Evolutionary conservation across 1,284 basidiomycete genomes (phyloP), one percentile per base, ranked within the genome.

Genomic region (Mrakiaceae sp.): DNA sequence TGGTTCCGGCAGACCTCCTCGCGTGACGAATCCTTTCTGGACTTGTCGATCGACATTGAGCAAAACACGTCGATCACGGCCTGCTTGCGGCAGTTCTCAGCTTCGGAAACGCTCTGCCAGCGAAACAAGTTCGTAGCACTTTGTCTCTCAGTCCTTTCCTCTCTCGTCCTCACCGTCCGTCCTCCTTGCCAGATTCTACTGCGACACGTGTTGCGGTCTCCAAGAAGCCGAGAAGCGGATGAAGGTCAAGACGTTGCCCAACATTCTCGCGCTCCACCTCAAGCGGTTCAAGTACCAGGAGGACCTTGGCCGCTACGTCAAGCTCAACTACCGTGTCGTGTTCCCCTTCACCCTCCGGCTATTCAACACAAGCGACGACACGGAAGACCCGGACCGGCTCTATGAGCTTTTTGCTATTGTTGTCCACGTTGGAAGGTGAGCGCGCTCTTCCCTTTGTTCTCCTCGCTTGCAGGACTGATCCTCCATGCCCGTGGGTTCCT

Each of bases 221-320:
- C 94, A 98, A 75, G 96, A 98, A 76, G 95, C 96, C 0, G 95
- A 98, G 79, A 95, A 96, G 79, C 82, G 92, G 69, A 98, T 98
- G 92, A 97, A 97, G 77, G 93, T 98, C 76, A 96, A 97, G 79
- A 87, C 87, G 70, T 81, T 97, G 4, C 93, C 95, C 5, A 93
- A 97, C 74, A 82, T 98, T 51, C 84, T 98, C 42, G 92, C 94
- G 11, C 80, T 98, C 51, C 95, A 98, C 76, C 80, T 98, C 63
- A 98, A 98, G 78, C 85, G 96, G 47, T 98, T 98, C 85, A 97
- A 95, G 77, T 96, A 92, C 73, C 92, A 96, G 74, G 93, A 96
- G 75, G 85, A 90, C 67, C 78, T 88, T 4, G 85, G 87, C 68
- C 86, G 84, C 69, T 92, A 93, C 76, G 88, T 94, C 80, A 98